Evolutionary conservation across 495 filamentous ascomycete species (phyloP).

Genomic region (Tuber umbilicatum): DNA sequence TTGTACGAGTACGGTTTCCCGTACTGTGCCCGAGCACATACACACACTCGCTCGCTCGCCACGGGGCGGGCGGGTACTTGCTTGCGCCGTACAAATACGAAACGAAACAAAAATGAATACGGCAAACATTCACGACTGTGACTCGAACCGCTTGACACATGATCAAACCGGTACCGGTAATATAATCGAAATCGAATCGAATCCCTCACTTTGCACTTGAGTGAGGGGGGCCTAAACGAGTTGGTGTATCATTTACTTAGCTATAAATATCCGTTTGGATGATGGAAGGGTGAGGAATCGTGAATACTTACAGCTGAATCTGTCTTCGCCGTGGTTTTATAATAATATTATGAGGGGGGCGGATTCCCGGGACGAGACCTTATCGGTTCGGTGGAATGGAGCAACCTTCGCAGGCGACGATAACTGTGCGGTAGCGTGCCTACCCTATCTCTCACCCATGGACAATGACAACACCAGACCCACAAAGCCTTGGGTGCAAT

Average conservation of each 20-base stretch:
- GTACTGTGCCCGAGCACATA: not conserved
- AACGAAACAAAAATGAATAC: not conserved
- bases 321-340: not conserved
- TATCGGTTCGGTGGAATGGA: not conserved
- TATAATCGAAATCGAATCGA: not conserved
- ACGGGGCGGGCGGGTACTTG: not conserved
- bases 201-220: not conserved
- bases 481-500: not conserved
- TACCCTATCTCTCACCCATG: not conserved
- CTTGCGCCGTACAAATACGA: not conserved
- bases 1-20: not conserved
- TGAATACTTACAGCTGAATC: not conserved
- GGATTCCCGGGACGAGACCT: not conserved
- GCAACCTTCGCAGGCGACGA: not conserved
- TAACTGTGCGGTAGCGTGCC: not conserved
- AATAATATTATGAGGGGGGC: not conserved
- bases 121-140: slow-evolving; percentile 1
- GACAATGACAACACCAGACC: not conserved
- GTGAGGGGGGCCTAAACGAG: not conserved
- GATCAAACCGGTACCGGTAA: not conserved
- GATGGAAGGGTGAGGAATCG: not conserved
- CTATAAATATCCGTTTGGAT: not conserved
- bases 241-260: not conserved
- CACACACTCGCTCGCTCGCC: not conserved
- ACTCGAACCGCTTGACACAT: not conserved